Base-by-base conservation (phyloP, 2,329 filamentous ascomycete species). In the Trichophyton rubrum region DNA sequence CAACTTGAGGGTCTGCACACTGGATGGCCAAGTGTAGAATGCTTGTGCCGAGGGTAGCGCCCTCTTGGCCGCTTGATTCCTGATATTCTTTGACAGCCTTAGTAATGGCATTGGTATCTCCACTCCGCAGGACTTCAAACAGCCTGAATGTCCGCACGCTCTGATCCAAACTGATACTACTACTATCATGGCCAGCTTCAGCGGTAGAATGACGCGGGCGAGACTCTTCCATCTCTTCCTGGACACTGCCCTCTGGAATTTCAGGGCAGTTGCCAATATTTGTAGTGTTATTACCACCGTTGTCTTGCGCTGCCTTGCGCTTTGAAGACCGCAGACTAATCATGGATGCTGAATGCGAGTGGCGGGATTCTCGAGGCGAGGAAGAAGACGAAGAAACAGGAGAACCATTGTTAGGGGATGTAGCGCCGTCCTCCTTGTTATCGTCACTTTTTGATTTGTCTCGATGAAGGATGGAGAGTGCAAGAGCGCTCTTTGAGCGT, bases 21-120 rank as follows among this genome's bases (percentile, higher is more conserved):
- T 99, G 93, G 51, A 97, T 90, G 27, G 93, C 91, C 45, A 99
- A 80, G 72, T 99, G 92, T 41, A 99, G 80, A 47, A 97, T 87
- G 1, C 89, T 93, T 0, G 91, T 96, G 60, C 95, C 91, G 72
- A 61, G 78, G 68, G 65, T 72, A 73, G 66, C 72, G 67, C 62
- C 74, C 68, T 63, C 73, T 67, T 64, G 76, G 71, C 62, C 77
- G 73, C 66, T 81, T 66, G 64, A 82, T 80, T 67, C 79, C 79
- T 68, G 74, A 61, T 66, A 79, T 80, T 87, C 66, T 74, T 75
- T 73, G 65, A 96, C 88, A 1, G 88, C 88, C 71, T 87, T 92
- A 33, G 89, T 89, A 67, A 99, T 96, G 41, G 88, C 89, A 13
- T 86, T 86, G 0, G 90, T 95, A 72, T 99, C 92, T 59, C 93